Conservation (phyloP, 2,329 filamentous ascomycete species). For the Alternaria consortialis region DNA sequence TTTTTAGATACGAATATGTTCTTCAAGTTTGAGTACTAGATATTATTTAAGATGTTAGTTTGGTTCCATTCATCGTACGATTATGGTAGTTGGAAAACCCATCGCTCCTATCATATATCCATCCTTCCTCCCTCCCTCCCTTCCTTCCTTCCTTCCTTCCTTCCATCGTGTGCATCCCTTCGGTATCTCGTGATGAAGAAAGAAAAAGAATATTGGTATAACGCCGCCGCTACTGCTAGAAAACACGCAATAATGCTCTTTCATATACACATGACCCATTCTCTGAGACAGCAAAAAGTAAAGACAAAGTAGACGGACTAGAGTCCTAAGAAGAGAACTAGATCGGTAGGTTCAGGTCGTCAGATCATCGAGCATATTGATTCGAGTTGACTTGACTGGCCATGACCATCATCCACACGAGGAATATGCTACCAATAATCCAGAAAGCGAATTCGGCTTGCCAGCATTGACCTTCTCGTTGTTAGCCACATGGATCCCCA, state of each 20-base stretch:
- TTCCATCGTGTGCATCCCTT: background rate
- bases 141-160: background rate
- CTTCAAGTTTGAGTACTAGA: background rate
- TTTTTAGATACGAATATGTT: background rate
- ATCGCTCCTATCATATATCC: background rate
- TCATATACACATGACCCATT: background rate
- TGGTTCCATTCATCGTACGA: background rate
- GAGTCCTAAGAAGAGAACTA: background rate
- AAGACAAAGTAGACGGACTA: background rate
- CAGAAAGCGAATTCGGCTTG: constrained; percentile 70
- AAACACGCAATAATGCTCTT: background rate
- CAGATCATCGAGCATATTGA: constrained; percentile 40
- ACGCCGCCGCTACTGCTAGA: background rate
- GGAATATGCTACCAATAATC: constrained; percentile 69
- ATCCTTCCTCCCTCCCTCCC: background rate
- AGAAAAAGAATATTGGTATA: background rate
- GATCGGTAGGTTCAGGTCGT: background rate
- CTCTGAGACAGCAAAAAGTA: constrained; percentile 1
- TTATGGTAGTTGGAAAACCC: background rate
- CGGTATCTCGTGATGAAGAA: constrained; percentile 2
- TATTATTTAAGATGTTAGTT: background rate
- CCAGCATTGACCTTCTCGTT: constrained; percentile 65
- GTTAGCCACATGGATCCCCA: constrained; percentile 24
- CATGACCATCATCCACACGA: constrained; percentile 73
- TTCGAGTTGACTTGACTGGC: constrained; percentile 64